Conservation (phyloP, 2,329 filamentous ascomycete genomes). For the Pseudogymnoascus verrucosus region DNA sequence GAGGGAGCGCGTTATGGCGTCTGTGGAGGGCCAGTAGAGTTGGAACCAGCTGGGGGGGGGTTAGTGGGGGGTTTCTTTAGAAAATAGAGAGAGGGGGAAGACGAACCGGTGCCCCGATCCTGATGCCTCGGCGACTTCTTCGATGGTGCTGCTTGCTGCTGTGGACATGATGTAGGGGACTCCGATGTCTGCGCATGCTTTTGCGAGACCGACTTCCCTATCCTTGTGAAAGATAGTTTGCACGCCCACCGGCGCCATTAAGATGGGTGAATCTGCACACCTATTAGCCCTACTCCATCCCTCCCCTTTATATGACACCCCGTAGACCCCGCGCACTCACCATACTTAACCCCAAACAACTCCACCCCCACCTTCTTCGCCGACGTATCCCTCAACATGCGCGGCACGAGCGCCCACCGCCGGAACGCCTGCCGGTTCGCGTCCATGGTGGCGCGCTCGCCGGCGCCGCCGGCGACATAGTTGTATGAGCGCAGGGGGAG, state of each 20-base stretch:
- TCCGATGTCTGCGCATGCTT: constrained; percentile 50
- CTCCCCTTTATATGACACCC: no score
- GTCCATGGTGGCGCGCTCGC: constrained; percentile 52
- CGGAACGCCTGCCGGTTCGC: constrained; percentile 60
- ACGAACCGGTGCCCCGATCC: constrained; percentile 35
- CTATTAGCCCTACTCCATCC: no score
- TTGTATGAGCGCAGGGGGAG: constrained; percentile 44
- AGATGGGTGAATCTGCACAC: constrained; percentile 34
- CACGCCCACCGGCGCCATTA: constrained; percentile 63
- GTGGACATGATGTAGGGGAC: constrained; percentile 63
- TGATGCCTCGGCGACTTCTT: constrained; percentile 55
- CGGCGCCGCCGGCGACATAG: constrained; percentile 56
- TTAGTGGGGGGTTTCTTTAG: not conserved
- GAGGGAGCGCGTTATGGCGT: constrained; percentile 57
- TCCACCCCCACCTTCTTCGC: constrained; percentile 42
- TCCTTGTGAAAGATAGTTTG: constrained; percentile 60
- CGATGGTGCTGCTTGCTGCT: constrained; percentile 52
- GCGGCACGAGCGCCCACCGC: constrained; percentile 53
- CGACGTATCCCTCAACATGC: constrained; percentile 51
- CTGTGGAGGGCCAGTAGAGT: constrained; percentile 63
- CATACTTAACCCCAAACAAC: constrained; percentile 44
- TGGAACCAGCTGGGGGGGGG: constrained; percentile 58
- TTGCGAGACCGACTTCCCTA: constrained; percentile 54
- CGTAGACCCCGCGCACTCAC: constrained; percentile 19
- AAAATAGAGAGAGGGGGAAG: not conserved